Base-by-base conservation (phyloP, 202 grass and related monocot species). In the Cymbopogon flexuosus region DNA sequence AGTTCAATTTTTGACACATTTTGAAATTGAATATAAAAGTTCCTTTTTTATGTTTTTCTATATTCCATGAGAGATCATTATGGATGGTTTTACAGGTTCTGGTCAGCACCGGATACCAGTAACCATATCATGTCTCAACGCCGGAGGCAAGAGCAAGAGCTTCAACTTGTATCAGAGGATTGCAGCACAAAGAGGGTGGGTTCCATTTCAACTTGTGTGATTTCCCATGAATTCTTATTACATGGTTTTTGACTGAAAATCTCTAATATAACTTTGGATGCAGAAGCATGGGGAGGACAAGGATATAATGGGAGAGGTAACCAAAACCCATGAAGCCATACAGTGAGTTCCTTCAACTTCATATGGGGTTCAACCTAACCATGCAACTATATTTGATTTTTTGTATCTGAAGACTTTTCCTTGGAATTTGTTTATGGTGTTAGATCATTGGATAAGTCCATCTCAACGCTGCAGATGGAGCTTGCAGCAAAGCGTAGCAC, bases 371-470 rank as follows among this genome's bases (percentile, higher is more conserved):
- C 46, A 72, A 27, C 78, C 68, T 34, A 69, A 63, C 12, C 46
- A 24, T 74, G 42, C 21, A 43, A 76, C 35, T 34, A 46, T 73
- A 64, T n/a, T 81, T 74, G 57, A 63, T 5, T 62, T 81, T 62
- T 83, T 81, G 67, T 19, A 78, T 83, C 85, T 88, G 49, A 90
- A 59, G 11, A 49, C 10, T 16, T 59, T 22, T 57, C 4, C 14
- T 9, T 66, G 68, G 49, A 85, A 68, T 66, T 82, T 84, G 70
- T 93, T 85, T 62, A 10, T 93, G 69, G 70, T 86, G 49, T 87
- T 79, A 99, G 96, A 90, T 99, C 81, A 76, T 89, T 96, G 88
- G 96, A 99, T 88, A 99, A 99, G 88, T 93, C 92, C 27, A 95
- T 98, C 87, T 91, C 96, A 27, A 98, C 31, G 31, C 31, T 33